Percentiles rank a stretch among this genome's conserved stretches.
These are phyloP conservation scores for Paracorniculantispora psalliotae DNA, from an alignment of 2,329 filamentous ascomycete genomes.

Conservation along the genomic window DNA sequence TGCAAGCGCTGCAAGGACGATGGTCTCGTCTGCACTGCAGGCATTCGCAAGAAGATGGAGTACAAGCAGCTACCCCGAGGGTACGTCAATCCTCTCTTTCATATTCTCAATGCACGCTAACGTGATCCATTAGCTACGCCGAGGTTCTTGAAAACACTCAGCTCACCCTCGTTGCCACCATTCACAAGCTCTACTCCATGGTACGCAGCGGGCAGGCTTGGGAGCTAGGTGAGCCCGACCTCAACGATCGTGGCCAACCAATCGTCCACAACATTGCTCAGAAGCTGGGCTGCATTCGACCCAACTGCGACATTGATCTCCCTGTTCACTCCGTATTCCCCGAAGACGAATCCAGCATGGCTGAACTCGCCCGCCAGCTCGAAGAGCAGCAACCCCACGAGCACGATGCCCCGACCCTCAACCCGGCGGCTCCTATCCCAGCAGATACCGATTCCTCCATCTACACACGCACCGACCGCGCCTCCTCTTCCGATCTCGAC, in stretches of 20 bases:
- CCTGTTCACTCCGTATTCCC: slow-evolving; percentile 56
- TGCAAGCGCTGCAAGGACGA: slow-evolving; percentile 65
- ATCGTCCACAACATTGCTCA: slow-evolving; percentile 62
- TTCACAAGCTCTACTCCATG: slow-evolving; percentile 63
- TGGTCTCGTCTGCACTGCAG: slow-evolving; percentile 58
- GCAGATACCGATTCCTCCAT: slow-evolving; percentile 31
- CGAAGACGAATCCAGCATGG: slow-evolving; percentile 55
- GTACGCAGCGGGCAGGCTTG: slow-evolving; percentile 53
- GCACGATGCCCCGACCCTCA: slow-evolving; percentile 22
- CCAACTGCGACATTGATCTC: slow-evolving; percentile 55
- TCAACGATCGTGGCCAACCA: slow-evolving; percentile 58
- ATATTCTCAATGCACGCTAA: neutral
- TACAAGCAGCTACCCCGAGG: slow-evolving; percentile 62
- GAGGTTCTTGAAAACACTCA: slow-evolving; percentile 63
- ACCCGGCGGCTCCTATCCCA: neutral
- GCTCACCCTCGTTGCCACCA: slow-evolving; percentile 58
- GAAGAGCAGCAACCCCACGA: slow-evolving; percentile 42
- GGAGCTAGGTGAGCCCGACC: slow-evolving; percentile 58
- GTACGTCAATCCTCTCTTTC: slow-evolving; percentile 31
- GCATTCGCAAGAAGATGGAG: slow-evolving; percentile 62
- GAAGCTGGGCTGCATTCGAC: slow-evolving; percentile 59
- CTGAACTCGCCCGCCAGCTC: slow-evolving; percentile 51
- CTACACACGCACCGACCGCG: slow-evolving; percentile 40
- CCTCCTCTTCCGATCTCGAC: slow-evolving; percentile 51
- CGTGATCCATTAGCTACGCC: slow-evolving; percentile 43